These are phyloP conservation scores for Pleurozium schreberi DNA, from an alignment of 225 moss, liverwort and hornwort species.

Conservation along the genomic window DNA sequence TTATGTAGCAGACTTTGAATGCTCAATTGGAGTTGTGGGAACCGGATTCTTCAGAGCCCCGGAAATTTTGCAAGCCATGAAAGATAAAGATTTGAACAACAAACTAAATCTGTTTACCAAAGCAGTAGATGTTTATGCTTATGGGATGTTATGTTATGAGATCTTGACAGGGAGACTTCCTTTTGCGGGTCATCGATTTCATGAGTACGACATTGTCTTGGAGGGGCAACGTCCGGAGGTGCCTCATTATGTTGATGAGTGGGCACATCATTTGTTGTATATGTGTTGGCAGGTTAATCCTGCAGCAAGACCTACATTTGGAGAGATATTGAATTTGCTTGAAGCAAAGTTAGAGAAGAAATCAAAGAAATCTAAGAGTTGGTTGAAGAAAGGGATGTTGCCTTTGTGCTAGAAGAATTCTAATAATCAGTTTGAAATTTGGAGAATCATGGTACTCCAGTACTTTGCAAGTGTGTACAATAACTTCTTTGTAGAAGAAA, in stretches of 20 bases:
- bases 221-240: accelerated
- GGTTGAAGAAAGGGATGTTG: no score
- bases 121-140: not conserved
- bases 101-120: not conserved
- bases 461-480: no score
- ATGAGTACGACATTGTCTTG: not conserved
- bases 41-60: not conserved
- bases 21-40: not conserved
- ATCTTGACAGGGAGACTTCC: not conserved
- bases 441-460: no score
- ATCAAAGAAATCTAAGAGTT: no score
- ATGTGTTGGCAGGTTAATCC: no score
- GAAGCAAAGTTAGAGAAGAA: no score
- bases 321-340: no score
- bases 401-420: no score
- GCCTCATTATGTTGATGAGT: not conserved
- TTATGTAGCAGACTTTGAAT: not conserved
- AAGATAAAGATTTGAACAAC: no score
- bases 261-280: not conserved
- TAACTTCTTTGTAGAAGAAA: not conserved
- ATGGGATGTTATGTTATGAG: not conserved
- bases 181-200: not conserved
- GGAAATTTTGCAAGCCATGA: not conserved
- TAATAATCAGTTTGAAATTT: no score
- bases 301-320: no score